Evolutionary conservation across 2,329 filamentous ascomycete genomes (phyloP), one percentile per base, ranked within the genome.

Genomic region (Pestalotiopsis sp.): DNA sequence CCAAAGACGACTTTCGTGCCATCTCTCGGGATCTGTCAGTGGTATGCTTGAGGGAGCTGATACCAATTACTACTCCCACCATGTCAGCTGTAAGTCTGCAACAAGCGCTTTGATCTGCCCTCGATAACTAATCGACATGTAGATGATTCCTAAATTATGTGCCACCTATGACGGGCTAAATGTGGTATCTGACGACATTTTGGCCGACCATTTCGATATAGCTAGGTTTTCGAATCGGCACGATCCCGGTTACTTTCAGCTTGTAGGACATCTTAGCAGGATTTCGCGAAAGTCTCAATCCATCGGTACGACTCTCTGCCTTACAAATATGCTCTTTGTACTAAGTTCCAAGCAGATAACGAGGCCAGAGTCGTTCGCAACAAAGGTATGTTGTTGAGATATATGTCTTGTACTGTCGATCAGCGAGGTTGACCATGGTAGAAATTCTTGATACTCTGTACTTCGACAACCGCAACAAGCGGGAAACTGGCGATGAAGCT

Each of bases 101-200:
- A n/a, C 49, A 25, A 36, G 5, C n/a, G 13, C 25, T 9, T 58
- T 3, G 13, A 25, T 23, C 5, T n/a, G 9, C 25, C 39, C 4
- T n/a, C 23, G 23, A 23, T 65, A n/a, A 65, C 20, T n/a, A 11
- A 6, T n/a, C n/a, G 4, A 7, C 14, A 7, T 5, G 20, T 17
- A 41, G 39, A 56, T 65, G 49, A 17, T 65, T 23, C 57, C 57
- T 6, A 59, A 57, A 66, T 52, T 60, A 58, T 56, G 27, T 49
- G 56, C 68, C 13, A 31, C 68, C 9, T 69, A 68, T 20, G 66
- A 67, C 38, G 68, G 68, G 7, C 57, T 69, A 9, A 68, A 66
- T 27, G 68, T 69, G 52, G 56, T 60, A n/a, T 41, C 27, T 49
- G 68, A 69, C 45, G 68, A 69, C 36, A 61, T 69, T 14, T 13